Evolutionary conservation across 306 rosid species (phyloP).

Genomic region (Citrullus colocynthis): DNA sequence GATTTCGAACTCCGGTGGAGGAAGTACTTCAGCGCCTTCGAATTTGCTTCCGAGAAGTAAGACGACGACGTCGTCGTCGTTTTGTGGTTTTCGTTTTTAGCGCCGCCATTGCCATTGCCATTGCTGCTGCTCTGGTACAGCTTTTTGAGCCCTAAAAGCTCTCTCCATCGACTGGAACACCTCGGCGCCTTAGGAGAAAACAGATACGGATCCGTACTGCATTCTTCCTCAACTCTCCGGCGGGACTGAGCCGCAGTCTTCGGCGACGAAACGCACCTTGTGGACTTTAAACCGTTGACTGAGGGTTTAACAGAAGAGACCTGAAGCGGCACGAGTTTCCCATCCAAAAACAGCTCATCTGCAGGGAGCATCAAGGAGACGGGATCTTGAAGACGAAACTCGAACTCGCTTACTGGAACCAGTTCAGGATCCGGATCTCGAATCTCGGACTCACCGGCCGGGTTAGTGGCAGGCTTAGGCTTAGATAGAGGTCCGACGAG

Average conservation of each 20-base stretch:
- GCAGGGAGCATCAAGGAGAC: conserved; percentile 83
- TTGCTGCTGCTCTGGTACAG: conserved; percentile 27
- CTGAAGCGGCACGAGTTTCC: conserved; percentile 76
- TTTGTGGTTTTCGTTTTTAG: conserved; percentile 29
- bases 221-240: conserved; percentile 21
- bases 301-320: conserved; percentile 26
- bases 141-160: conserved; percentile 63
- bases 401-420: conserved; percentile 34
- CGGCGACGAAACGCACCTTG: conserved; percentile 13
- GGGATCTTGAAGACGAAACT: conserved; percentile 77
- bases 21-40: conserved; percentile 43
- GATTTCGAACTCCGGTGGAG: conserved; percentile 53
- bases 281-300: not conserved
- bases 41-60: conserved; percentile 6
- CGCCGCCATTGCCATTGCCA: conserved; percentile 10
- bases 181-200: conserved; percentile 96
- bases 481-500: conserved; percentile 7
- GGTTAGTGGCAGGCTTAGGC: not conserved
- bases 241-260: conserved; percentile 17
- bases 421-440: conserved; percentile 55
- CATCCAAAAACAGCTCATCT: conserved; percentile 78
- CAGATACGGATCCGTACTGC: conserved; percentile 37
- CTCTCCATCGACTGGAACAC: conserved; percentile 93
- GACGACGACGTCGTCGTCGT: conserved; percentile 29
- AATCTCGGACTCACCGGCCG: not conserved